Evolutionary conservation across 805 yeast species (phyloP).

Genomic region (Zygoascus ofunaensis): DNA sequence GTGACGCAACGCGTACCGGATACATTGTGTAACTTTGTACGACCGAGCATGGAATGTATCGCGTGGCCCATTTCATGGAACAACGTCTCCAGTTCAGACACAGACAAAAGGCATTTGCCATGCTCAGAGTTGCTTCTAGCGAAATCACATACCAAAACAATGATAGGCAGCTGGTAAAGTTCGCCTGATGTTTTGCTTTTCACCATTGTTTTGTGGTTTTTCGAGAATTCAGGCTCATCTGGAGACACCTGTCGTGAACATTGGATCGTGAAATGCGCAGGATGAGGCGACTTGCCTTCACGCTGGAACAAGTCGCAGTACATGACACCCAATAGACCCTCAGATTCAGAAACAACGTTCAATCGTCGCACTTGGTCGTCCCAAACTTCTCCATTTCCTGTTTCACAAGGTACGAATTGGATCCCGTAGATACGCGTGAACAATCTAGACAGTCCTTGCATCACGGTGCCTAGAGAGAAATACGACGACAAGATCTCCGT

Average conservation of each 20-base stretch:
- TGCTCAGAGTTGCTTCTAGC: constrained; percentile 25
- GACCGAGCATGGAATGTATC: constrained; percentile 93
- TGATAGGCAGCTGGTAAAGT: constrained; percentile 75
- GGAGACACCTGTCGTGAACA: constrained; percentile 67
- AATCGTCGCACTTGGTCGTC: constrained; percentile 73
- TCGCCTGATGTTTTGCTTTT: constrained; percentile 26
- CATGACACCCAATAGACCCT: constrained; percentile 65
- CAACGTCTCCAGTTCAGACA: constrained; percentile 81
- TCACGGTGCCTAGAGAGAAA: constrained; percentile 77
- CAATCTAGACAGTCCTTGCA: constrained; percentile 69
- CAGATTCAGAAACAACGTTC: constrained; percentile 57
- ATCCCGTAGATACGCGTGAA: constrained; percentile 71
- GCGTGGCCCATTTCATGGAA: constrained; percentile 99
- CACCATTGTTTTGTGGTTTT: constrained; percentile 5
- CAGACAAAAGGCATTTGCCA: constrained; percentile 48
- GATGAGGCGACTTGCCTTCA: constrained; percentile 64
- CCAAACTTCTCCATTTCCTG: constrained; percentile 78
- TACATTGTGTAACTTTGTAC: constrained; percentile 81
- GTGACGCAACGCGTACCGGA: constrained; percentile 94
- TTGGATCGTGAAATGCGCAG: constrained; percentile 93
- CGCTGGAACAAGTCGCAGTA: constrained; percentile 84
- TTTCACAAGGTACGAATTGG: constrained; percentile 54
- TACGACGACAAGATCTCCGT: constrained; percentile 46
- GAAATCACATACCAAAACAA: constrained; percentile 83
- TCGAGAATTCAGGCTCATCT: constrained; percentile 12